A percentile compares a stretch with the other conserved stretches of the same genome.
These are phyloP conservation scores for Annulohypoxylon moriforme DNA, from an alignment of 495 filamentous ascomycete genomes.

Conservation along the genomic window DNA sequence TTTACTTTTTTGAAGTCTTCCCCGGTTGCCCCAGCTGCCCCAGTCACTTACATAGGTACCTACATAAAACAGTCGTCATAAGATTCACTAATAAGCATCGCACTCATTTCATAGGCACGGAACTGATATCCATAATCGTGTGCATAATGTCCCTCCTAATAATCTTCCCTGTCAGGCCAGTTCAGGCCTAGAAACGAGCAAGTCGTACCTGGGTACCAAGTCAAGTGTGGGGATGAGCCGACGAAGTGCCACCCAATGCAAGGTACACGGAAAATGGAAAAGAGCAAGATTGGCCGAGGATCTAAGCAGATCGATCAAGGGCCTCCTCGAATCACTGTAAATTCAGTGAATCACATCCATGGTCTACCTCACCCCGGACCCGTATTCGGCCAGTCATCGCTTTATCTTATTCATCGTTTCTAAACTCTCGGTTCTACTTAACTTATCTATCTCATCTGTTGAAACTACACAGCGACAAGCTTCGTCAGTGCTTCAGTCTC, in stretches of 20 bases:
- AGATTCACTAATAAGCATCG: not conserved
- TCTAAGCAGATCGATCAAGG: slow-evolving; percentile 34
- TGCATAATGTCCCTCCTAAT: slow-evolving; percentile 32
- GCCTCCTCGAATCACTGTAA: slow-evolving; percentile 7
- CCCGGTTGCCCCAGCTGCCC: not conserved
- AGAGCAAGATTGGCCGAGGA: slow-evolving; percentile 32
- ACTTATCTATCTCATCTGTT: slow-evolving; percentile 6
- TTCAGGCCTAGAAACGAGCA: too few relatives aligned
- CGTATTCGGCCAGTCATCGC: not conserved
- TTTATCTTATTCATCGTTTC: not conserved
- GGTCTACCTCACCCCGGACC: slow-evolving; percentile 4
- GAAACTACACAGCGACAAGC: slow-evolving; percentile 10
- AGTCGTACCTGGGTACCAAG: slow-evolving; percentile 9
- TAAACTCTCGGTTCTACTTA: slow-evolving; percentile 3
- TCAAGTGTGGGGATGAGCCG: slow-evolving; percentile 34
- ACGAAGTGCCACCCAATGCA: slow-evolving; percentile 36
- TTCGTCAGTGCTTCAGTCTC: slow-evolving; percentile 11
- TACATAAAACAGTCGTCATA: not conserved
- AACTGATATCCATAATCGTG: not conserved
- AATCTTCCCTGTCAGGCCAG: slow-evolving; percentile 16
- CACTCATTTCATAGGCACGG: slow-evolving; percentile 2
- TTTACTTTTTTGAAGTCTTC: slow-evolving; percentile 1
- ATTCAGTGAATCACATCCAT: slow-evolving; percentile 21
- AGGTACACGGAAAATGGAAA: slow-evolving; percentile 34
- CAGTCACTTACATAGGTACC: not conserved